Percentiles rank a stretch among this genome's conserved stretches.
Evolutionary conservation across 2,329 filamentous ascomycete genomes (phyloP).

Genomic region (Metarhizium guizhouense): DNA sequence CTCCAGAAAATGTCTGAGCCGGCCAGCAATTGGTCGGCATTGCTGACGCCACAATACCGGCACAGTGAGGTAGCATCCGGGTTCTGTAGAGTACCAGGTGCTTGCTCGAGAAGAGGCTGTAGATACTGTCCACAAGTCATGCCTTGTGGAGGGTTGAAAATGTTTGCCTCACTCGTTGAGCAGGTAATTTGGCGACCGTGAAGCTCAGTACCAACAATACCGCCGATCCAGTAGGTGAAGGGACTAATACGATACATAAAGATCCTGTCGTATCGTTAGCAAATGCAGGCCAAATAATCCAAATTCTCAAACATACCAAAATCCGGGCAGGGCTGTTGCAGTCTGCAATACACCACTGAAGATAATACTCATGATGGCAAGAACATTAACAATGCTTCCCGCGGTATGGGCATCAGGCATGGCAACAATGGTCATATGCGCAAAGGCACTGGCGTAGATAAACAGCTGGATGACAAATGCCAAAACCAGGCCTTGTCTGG

Average conservation of each 20-base stretch:
- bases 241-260: slow-evolving; percentile 64
- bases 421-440: slow-evolving; percentile 64
- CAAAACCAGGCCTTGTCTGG: slow-evolving; percentile 56
- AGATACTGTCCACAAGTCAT: slow-evolving; percentile 59
- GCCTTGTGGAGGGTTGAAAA: slow-evolving; percentile 54
- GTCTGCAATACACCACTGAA: slow-evolving; percentile 58
- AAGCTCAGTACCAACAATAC: slow-evolving; percentile 59
- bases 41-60: slow-evolving; percentile 55
- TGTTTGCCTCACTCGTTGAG: slow-evolving; percentile 45
- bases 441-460: slow-evolving; percentile 63
- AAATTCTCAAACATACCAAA: slow-evolving; percentile 38
- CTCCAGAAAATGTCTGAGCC: slow-evolving; percentile 37
- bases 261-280: slow-evolving; percentile 28
- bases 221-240: slow-evolving; percentile 60
- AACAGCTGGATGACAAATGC: slow-evolving; percentile 58
- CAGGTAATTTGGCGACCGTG: slow-evolving; percentile 45
- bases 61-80: slow-evolving; percentile 46
- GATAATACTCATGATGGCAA: slow-evolving; percentile 49
- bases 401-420: slow-evolving; percentile 62
- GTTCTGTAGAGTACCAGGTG: slow-evolving; percentile 54
- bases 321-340: slow-evolving; percentile 50
- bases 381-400: slow-evolving; percentile 50
- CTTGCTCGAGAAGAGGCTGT: slow-evolving; percentile 37
- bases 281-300: background rate
- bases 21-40: slow-evolving; percentile 52